Evolutionary conservation across 2,329 filamentous ascomycete species (phyloP).

Genomic region (Cordyceps sp.): DNA sequence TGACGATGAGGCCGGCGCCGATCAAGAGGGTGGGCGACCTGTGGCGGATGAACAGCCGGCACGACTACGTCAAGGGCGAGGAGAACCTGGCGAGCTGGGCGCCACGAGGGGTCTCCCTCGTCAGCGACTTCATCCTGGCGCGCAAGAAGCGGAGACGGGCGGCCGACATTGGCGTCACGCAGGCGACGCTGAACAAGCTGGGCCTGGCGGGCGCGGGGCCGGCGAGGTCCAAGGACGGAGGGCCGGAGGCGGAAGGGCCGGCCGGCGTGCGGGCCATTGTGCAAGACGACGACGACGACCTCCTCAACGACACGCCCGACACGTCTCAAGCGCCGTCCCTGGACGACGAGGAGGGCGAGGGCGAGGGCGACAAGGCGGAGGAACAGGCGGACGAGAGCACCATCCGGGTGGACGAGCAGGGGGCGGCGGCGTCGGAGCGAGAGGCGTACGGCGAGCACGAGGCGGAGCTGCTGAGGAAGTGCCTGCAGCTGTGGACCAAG

Average conservation of each 20-base stretch:
- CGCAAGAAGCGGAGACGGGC: slow-evolving; percentile 58
- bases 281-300: slow-evolving; percentile 34
- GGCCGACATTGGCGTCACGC: slow-evolving; percentile 64
- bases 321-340: slow-evolving; percentile 25
- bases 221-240: too few relatives aligned
- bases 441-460: slow-evolving; percentile 31
- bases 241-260: slow-evolving; percentile 7
- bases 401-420: slow-evolving; percentile 21
- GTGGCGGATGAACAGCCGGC: slow-evolving; percentile 89
- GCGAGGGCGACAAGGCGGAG: slow-evolving; percentile 8
- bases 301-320: slow-evolving; percentile 40
- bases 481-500: slow-evolving; percentile 47
- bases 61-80: slow-evolving; percentile 93
- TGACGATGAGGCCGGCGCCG: slow-evolving; percentile 72
- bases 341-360: slow-evolving; percentile 11
- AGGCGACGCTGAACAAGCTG: slow-evolving; percentile 46
- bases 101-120: slow-evolving; percentile 74
- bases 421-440: slow-evolving; percentile 25
- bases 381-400: slow-evolving; percentile 5
- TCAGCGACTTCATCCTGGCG: slow-evolving; percentile 70
- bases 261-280: neutral
- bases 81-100: slow-evolving; percentile 74
- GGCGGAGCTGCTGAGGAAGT: slow-evolving; percentile 31
- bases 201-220: slow-evolving; percentile 23
- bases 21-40: slow-evolving; percentile 85